Conservation (phyloP, 768 basidiomycete genomes). For the Suillus placidus region DNA sequence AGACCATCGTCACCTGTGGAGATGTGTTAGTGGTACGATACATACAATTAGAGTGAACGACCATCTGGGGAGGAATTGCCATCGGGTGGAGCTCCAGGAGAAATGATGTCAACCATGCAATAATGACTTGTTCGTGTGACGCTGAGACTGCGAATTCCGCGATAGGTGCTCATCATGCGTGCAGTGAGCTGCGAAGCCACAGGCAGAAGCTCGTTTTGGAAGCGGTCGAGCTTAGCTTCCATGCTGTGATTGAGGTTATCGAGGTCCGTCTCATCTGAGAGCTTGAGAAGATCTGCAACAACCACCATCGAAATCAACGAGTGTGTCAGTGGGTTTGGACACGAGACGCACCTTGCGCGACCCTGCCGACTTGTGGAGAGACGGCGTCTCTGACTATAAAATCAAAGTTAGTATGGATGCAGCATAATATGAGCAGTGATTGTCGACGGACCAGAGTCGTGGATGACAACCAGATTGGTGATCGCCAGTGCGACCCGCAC, state of each 20-base stretch:
- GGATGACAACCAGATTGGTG: conserved; percentile 68
- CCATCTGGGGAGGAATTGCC: conserved; percentile 30
- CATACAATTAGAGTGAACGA: conserved; percentile 6
- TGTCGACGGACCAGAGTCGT: conserved; percentile 58
- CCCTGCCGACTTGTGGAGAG: conserved; percentile 43
- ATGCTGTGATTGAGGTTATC: neutral
- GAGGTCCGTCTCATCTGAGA: neutral
- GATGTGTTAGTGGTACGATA: conserved; percentile 13
- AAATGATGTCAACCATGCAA: conserved; percentile 90
- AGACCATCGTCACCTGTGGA: conserved; percentile 50
- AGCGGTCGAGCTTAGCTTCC: neutral
- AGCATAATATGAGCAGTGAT: neutral
- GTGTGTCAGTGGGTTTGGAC: neutral
- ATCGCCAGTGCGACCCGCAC: conserved; percentile 83
- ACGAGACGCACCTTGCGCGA: conserved; percentile 59
- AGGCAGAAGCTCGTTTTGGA: neutral
- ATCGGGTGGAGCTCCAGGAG: conserved; percentile 36
- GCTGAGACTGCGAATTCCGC: conserved; percentile 84
- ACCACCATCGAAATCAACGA: neutral
- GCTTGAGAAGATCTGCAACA: neutral
- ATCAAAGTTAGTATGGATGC: neutral
- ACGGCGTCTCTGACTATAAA: conserved; percentile 60
- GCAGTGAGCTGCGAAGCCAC: neutral
- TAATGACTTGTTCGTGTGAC: conserved; percentile 85
- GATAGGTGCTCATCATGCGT: neutral